phyloP scores from a whole-genome alignment of 306 rosid species.

The Betula pendula region DNA sequence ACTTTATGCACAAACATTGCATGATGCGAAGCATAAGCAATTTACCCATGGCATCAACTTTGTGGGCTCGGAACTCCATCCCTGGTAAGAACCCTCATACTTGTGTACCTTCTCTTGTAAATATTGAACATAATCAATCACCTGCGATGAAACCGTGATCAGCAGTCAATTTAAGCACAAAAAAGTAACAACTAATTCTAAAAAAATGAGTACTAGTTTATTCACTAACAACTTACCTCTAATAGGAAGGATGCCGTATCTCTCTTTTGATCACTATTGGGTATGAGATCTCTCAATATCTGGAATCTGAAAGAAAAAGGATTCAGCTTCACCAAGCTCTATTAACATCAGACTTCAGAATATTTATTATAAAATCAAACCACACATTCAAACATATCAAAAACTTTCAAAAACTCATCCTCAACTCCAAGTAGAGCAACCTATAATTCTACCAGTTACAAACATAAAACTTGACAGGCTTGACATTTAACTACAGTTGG shows the following conservation, averaged over 20 bases:
- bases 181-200: not conserved
- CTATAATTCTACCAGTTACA: not conserved
- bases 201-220: not conserved
- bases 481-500: not conserved
- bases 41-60: constrained; percentile 97
- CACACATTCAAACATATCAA: constrained; percentile 16
- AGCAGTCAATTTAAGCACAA: not conserved
- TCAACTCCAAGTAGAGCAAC: not conserved
- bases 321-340: constrained; percentile 30
- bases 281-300: constrained; percentile 96
- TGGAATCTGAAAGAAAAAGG: constrained; percentile 72
- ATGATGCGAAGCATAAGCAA: constrained; percentile 7
- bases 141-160: constrained; percentile 46
- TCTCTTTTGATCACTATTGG: constrained; percentile 94
- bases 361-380: constrained; percentile 3
- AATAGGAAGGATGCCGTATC: constrained; percentile 93
- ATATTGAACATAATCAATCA: constrained; percentile 89
- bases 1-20: not conserved
- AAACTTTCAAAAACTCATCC: not conserved
- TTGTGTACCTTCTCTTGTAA: constrained; percentile 87
- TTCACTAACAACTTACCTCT: constrained; percentile 57
- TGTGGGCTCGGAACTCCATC: constrained; percentile 84
- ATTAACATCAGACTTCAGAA: constrained; percentile 9
- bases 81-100: constrained; percentile 84
- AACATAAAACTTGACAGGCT: constrained; percentile 1